A percentile compares a stretch with the other conserved stretches of the same genome.
These are phyloP conservation scores for Luffa aegyptiaca DNA, from an alignment of 306 rosid genomes.

Conservation along the genomic window DNA sequence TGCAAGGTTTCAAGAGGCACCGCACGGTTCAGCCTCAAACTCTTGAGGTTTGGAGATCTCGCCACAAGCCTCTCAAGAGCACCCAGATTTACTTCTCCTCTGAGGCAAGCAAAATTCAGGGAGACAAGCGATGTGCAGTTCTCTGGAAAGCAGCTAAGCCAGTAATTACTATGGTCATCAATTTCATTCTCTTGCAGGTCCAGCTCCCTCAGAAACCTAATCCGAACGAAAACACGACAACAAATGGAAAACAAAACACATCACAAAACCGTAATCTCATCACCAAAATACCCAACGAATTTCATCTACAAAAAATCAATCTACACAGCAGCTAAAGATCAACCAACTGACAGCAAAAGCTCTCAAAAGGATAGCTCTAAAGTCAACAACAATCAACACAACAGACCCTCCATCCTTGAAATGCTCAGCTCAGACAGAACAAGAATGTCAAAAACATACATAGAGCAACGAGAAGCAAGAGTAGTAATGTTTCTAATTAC, in stretches of 20 bases:
- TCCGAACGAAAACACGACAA: background rate
- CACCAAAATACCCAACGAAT: background rate
- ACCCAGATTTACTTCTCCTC: slow-evolving; percentile 59
- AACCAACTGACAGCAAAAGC: background rate
- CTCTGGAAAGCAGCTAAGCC: slow-evolving; percentile 92
- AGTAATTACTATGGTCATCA: slow-evolving; percentile 68
- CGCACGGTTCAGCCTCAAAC: slow-evolving; percentile 56
- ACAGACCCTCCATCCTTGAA: background rate
- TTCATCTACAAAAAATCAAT: background rate
- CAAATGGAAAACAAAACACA: background rate
- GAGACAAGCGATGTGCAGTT: slow-evolving; percentile 67
- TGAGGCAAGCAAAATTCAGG: slow-evolving; percentile 84
- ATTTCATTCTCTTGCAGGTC: slow-evolving; percentile 96
- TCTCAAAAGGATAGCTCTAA: background rate
- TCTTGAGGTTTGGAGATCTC: slow-evolving; percentile 76
- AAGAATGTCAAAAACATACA: background rate
- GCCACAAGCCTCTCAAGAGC: slow-evolving; percentile 85
- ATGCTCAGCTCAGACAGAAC: background rate
- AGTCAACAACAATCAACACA: background rate
- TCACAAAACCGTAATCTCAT: background rate
- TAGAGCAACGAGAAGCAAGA: background rate
- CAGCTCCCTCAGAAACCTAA: slow-evolving; percentile 74
- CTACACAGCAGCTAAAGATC: background rate
- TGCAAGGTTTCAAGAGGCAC: slow-evolving; percentile 59
- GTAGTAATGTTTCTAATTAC: background rate